Conservation (phyloP, 768 basidiomycete genomes). For the Leccinum longicurvipes region DNA sequence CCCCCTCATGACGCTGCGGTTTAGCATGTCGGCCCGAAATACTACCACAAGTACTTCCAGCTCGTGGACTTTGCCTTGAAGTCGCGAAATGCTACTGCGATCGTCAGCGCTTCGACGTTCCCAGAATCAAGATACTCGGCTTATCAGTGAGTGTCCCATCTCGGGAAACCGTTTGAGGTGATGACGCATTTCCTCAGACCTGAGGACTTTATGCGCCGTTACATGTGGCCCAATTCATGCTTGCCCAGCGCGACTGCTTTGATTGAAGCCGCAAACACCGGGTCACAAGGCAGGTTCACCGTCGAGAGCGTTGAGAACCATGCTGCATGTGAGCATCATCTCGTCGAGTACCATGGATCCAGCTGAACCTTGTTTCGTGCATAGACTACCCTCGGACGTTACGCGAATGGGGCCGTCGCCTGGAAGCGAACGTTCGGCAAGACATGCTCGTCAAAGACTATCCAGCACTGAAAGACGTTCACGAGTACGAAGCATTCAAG, state of each 20-base stretch:
- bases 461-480: constrained; percentile 52
- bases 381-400: constrained; percentile 73
- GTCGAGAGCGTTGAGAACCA: constrained; percentile 85
- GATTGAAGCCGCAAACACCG: constrained; percentile 65
- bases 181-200: constrained; percentile 39
- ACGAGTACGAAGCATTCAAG: constrained; percentile 67
- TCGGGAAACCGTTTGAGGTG: background rate
- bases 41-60: constrained; percentile 70
- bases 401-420: constrained; percentile 84
- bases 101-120: constrained; percentile 68
- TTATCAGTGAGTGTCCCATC: constrained; percentile 52
- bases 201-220: constrained; percentile 82
- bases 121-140: constrained; percentile 63
- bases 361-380: constrained; percentile 3
- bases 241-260: constrained; percentile 84
- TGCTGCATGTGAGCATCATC: constrained; percentile 55
- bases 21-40: constrained; percentile 34
- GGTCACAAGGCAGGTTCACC: constrained; percentile 72
- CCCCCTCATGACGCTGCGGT: constrained; percentile 1
- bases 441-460: constrained; percentile 57
- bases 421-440: constrained; percentile 61
- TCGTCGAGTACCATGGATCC: background rate
- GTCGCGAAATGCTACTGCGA: constrained; percentile 59
- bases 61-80: constrained; percentile 79
- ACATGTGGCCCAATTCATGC: constrained; percentile 90